Base-by-base conservation (phyloP, 2,329 filamentous ascomycete species). In the Diplocarpon mali region DNA sequence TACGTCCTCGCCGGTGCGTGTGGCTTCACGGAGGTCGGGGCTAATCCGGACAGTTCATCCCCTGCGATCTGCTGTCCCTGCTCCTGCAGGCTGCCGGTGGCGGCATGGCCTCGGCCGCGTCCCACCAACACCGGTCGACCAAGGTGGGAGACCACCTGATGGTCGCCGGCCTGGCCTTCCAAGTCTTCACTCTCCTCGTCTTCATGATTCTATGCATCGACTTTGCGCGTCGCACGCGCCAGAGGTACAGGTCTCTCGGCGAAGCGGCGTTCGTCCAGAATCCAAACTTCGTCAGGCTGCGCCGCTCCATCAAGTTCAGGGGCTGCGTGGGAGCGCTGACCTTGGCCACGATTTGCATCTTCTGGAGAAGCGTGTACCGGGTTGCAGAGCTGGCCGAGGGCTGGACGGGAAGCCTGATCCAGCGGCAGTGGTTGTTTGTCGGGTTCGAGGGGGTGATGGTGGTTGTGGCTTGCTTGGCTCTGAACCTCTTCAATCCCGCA, bases 111-210 rank as follows among this genome's bases (percentile, higher is more conserved):
- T 73, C 76, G 0, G 68, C 69, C 0, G 71, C 71, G 1, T 59
- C 60, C 7, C 62, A 66, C 39, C 58, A 66, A 42, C 52, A 64
- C 36, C 44, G 63, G 5, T 57, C 58, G 13, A 53, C 64, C 12
- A 50, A 63, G 1, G 52, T 56, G 0, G 79, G 76, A n/a, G 69
- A 73, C 50, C 65, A 81, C 57, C 72, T 82, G 62, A 79, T 78
- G 70, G 68, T 83, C n/a, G 75, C 75, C 4, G 80, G 80, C 28
- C 69, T 83, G 0, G 60, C 68, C 14, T 75, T 73, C 58, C 78
- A 83, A 55, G 78, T 81, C 35, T 61, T 70, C 47, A 76, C 73
- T 5, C 65, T 80, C 30, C 51, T 68, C 35, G 55, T 67, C 13
- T 58, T 70, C 45, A 83, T 83, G 66, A 69, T 73, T 10, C 44